Conservation (phyloP, 2,329 filamentous ascomycete genomes). For the Microdochium trichocladiopsis region DNA sequence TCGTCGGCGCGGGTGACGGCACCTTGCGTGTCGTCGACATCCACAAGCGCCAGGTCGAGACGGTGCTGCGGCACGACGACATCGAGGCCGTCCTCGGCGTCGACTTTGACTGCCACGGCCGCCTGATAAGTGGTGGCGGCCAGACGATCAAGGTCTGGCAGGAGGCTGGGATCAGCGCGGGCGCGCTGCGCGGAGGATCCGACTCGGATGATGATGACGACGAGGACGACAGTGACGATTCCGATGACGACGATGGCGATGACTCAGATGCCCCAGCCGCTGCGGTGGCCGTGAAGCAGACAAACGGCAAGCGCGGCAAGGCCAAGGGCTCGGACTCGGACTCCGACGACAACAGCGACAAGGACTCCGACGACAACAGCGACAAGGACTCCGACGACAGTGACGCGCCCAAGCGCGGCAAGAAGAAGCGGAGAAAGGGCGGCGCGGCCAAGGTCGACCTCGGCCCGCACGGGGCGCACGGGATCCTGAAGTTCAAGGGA, state of each 20-base stretch:
- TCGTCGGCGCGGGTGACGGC: constrained; percentile 77
- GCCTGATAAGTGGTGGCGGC: constrained; percentile 87
- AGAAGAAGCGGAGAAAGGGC: constrained; percentile 38
- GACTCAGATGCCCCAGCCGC: constrained; percentile 38
- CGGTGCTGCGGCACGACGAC: constrained; percentile 70
- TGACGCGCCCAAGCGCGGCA: constrained; percentile 30
- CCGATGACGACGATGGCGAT: constrained; percentile 29
- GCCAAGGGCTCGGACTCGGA: constrained; percentile 31
- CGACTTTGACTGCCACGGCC: constrained; percentile 75
- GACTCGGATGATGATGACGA: constrained; percentile 40
- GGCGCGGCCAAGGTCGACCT: constrained; percentile 30
- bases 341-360: constrained; percentile 12
- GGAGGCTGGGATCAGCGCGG: constrained; percentile 45
- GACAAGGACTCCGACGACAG: constrained; percentile 34
- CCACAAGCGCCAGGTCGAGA: constrained; percentile 63
- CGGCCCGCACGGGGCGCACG: constrained; percentile 43
- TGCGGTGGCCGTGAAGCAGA: constrained; percentile 31
- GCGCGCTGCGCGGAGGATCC: constrained; percentile 30
- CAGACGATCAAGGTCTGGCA: constrained; percentile 85
- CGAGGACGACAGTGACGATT: constrained; percentile 35
- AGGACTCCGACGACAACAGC: constrained; percentile 25
- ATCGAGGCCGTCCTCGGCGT: constrained; percentile 78
- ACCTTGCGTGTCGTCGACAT: constrained; percentile 71
- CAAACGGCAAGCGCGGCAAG: constrained; percentile 26
- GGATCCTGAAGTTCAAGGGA: constrained; percentile 41